These are phyloP conservation scores for Fusarium sp. DNA, from an alignment of 2,329 filamentous ascomycete genomes.

Conservation along the genomic window DNA sequence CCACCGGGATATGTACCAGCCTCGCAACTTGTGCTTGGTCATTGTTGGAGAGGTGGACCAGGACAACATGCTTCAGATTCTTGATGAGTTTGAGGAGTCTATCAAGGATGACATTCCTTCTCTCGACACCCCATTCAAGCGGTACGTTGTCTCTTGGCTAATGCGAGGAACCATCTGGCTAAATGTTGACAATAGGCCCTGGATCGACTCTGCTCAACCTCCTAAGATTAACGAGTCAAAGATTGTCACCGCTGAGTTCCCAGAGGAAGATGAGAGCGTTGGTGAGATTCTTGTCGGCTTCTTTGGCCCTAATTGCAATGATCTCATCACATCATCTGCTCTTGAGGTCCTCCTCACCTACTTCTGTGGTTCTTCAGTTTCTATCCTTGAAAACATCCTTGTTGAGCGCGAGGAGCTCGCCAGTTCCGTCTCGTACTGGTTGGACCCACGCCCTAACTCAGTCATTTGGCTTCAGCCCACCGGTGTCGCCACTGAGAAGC, in stretches of 20 bases:
- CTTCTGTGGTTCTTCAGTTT: constrained; percentile 92
- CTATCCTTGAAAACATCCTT: constrained; percentile 88
- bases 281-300: constrained; percentile 90
- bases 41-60: constrained; percentile 95
- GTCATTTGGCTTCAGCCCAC: constrained; percentile 89
- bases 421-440: constrained; percentile 84
- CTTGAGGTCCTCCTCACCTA: constrained; percentile 86
- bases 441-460: constrained; percentile 82
- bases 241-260: constrained; percentile 87
- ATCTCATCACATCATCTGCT: constrained; percentile 76
- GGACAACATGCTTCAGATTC: constrained; percentile 79
- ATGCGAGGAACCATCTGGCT: constrained; percentile 4
- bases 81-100: constrained; percentile 89
- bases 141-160: constrained; percentile 53
- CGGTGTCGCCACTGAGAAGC: constrained; percentile 87
- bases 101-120: constrained; percentile 86
- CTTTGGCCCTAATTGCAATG: constrained; percentile 85
- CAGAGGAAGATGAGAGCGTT: constrained; percentile 94
- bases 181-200: constrained; percentile 65
- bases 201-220: constrained; percentile 88
- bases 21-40: constrained; percentile 91
- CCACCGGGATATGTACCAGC: constrained; percentile 97
- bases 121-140: constrained; percentile 79
- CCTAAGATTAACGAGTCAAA: constrained; percentile 78
- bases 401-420: constrained; percentile 95